Base-by-base conservation (phyloP, 2,329 filamentous ascomycete genomes). In the Penicillium sp. region DNA sequence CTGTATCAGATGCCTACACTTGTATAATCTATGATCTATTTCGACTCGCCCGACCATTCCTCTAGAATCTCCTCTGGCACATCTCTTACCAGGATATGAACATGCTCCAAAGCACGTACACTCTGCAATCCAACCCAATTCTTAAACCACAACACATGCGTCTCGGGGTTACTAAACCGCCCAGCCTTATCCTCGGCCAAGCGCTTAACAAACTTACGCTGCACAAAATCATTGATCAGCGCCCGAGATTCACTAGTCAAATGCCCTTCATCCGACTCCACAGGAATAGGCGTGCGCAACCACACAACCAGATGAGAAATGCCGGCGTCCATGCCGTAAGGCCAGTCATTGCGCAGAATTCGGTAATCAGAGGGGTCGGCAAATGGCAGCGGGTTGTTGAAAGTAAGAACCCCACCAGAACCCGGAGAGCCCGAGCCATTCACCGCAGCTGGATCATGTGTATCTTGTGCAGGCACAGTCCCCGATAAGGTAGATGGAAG, bases 291-390 rank as follows among this genome's bases (percentile, higher is more conserved):
- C 6, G 77, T 80, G 52, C 81, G 81, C 29, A 78, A 68, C 84
- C 84, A 87, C 23, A 86, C 79, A 6, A 82, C 73, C 1, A 87
- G 69, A 65, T 87, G 85, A 15, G 66, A 70, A 58, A 87, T 82
- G 3, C 80, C 82, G 1, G 74, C 66, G 1, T 73, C 78, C 18
- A 86, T 63, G 3, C 82, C 84, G 68, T 87, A 87, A 1, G 83
- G 82, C 85, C 85, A 87, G 68, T 87, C 85, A 63, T 87, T 87
- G 42, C 74, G 73, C 45, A 86, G 73, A 52, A 86, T 81, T 54
- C 73, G 77, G 69, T 80, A 86, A 69, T 87, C 84, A 31, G 68
- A 65, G 9, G 73, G 60, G 61, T 85, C 75, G 45, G 76, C 78
- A 67, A 87, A 86, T 0, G 84, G 83, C 4, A 69, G 73, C 11